Evolutionary conservation across 2,329 filamentous ascomycete species (phyloP).

Genomic region (Diaporthe australafricana): DNA sequence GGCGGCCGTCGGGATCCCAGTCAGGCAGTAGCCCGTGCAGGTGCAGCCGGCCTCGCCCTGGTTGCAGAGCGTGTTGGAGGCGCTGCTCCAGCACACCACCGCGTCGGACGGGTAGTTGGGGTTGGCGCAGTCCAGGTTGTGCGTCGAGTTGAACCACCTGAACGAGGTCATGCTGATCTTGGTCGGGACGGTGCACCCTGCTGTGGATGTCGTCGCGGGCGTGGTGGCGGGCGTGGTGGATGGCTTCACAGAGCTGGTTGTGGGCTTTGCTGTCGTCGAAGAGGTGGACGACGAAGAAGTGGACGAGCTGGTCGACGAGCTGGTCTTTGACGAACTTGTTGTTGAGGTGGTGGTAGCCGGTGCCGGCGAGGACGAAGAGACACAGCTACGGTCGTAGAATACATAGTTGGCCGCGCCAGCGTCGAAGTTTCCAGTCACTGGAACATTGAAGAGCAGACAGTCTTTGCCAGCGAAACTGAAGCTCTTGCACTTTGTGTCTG

Average conservation of each 20-base stretch:
- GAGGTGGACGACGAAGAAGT: background rate
- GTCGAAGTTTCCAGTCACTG: slow-evolving; percentile 29
- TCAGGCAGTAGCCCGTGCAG: slow-evolving; percentile 12
- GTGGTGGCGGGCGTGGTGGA: background rate
- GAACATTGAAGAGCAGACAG: slow-evolving; percentile 28
- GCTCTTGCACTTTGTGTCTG: slow-evolving; percentile 28
- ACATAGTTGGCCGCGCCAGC: background rate
- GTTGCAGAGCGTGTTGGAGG: slow-evolving; percentile 17
- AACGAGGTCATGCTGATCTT: slow-evolving; percentile 28
- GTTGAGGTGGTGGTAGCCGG: background rate
- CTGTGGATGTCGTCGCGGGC: background rate
- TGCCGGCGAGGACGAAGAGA: background rate
- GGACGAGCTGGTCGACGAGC: background rate
- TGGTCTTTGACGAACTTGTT: background rate
- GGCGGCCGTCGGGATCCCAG: slow-evolving; percentile 2
- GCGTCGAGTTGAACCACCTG: slow-evolving; percentile 33
- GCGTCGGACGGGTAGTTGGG: background rate
- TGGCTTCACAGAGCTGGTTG: background rate
- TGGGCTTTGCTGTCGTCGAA: background rate
- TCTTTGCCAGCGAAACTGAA: slow-evolving; percentile 13
- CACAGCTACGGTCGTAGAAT: slow-evolving; percentile 29
- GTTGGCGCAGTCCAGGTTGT: slow-evolving; percentile 30
- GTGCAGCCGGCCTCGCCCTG: slow-evolving; percentile 19
- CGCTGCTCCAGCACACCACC: slow-evolving; percentile 29
- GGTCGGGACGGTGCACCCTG: slow-evolving; percentile 16